Evolutionary conservation across 179 eudicot genomes (phyloP).

Genomic region (Camellia oleifera): DNA sequence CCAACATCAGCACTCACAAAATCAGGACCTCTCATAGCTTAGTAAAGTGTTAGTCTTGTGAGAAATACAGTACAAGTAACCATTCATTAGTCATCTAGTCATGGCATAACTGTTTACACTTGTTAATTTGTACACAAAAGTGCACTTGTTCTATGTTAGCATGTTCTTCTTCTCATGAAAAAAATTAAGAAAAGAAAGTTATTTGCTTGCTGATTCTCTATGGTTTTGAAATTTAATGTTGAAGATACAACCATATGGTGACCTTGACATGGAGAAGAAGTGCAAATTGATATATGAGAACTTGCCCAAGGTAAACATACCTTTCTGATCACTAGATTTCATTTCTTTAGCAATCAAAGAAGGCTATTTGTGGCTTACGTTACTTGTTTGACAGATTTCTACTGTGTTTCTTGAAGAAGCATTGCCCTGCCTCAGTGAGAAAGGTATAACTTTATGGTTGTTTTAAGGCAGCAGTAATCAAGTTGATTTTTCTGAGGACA

Average conservation of each 20-base stretch:
- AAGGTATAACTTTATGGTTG: conserved; percentile 23
- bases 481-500: not conserved
- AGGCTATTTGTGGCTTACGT: not conserved
- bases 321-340: conserved; percentile 4
- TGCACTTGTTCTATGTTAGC: conserved; percentile 2
- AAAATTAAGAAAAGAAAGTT: not conserved
- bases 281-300: conserved; percentile 59
- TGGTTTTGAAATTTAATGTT: conserved; percentile 9
- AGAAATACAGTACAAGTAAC: no score
- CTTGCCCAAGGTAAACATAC: conserved; percentile 52
- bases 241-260: conserved; percentile 68
- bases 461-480: not conserved
- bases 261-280: conserved; percentile 53
- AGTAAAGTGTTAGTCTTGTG: no score
- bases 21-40: not conserved
- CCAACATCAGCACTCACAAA: not conserved
- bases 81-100: not conserved
- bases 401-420: conserved; percentile 28
- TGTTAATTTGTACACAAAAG: not conserved
- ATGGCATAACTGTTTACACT: not conserved
- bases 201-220: conserved; percentile 5
- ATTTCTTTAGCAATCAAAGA: conserved; percentile 3
- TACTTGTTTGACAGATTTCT: conserved; percentile 36
- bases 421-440: conserved; percentile 18
- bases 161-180: not conserved